Base-by-base conservation (phyloP, 2,329 filamentous ascomycete species). In the Alternaria triticimaculans region DNA sequence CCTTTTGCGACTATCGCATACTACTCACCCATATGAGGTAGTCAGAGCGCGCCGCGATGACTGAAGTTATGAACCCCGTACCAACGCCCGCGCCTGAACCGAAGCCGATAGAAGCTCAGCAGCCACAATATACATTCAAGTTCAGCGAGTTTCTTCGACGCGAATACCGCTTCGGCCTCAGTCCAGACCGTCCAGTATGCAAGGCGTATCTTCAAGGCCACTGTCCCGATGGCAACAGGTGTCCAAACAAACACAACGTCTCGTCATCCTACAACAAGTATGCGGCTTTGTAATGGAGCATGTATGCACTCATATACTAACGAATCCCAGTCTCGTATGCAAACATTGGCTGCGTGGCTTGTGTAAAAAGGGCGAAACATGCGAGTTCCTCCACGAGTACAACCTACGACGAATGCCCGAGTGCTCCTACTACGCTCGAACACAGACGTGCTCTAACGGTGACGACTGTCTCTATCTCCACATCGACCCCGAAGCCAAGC, bases 371-470 rank as follows among this genome's bases (percentile, higher is more conserved):
- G 96, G 95, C 74, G 91, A 97, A 77, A 89, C 90, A 71, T 99
- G 96, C 89, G 96, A 99, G 84, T 99, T 98, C 76, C 86, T 98
- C 53, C 96, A 99, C 86, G 96, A 98, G 82, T 99, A 97, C 85
- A 98, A 99, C 82, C 87, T 99, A 72, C 90, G 96, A 68, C 94
- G 96, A 81, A 98, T 98, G 93, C 94, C 96, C 67, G 96, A 98
- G 83, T 99, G 96, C 83, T 97, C 97, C 77, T 97, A 97, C 82
- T 98, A 95, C 82, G 90, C 94, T 62, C 88, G 94, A 65, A 97
- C 96, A 77, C 93, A 93, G 60, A 97, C 96, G 80, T 99, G 96
- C 83, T 93, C 92, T 67, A 97, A 97, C 82, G 96, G 95, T 70
- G 95, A 98, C 80, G 96, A 99, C 82, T 99, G 96, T 77, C 85